phyloP scores from a whole-genome alignment of 768 basidiomycete species.

The Phylloporus sp. region DNA sequence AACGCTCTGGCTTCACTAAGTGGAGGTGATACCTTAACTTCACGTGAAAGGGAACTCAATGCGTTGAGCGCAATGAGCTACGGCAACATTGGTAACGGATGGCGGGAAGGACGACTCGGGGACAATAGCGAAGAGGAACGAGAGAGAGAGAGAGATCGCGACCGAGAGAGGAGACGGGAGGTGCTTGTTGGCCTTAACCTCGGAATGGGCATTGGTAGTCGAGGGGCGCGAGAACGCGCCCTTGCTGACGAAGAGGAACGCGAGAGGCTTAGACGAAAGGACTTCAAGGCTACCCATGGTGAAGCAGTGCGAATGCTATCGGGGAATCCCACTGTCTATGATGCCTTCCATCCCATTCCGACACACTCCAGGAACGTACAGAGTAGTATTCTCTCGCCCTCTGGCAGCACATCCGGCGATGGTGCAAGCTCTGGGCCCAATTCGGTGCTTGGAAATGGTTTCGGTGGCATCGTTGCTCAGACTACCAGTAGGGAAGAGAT shows the following conservation, averaged over 20 bases:
- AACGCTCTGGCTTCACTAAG: conserved; percentile 24
- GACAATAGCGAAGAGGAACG: conserved; percentile 35
- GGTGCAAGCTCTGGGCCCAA: conserved; percentile 11
- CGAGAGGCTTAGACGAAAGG: conserved; percentile 53
- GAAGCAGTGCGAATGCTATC: conserved; percentile 37
- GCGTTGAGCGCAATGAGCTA: conserved; percentile 49
- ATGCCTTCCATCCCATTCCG: conserved; percentile 72
- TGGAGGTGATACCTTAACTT: conserved; percentile 28
- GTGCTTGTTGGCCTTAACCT: conserved; percentile 40
- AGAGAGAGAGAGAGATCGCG: conserved; percentile 48
- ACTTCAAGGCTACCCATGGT: conserved; percentile 39
- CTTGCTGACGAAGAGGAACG: conserved; percentile 58
- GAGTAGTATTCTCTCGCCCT: conserved; percentile 19
- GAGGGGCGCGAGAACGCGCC: conserved; percentile 60
- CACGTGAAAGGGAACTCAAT: conserved; percentile 46
- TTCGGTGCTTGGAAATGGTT: conserved; percentile 23
- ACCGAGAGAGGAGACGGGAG: conserved; percentile 39
- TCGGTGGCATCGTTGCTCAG: conserved; percentile 25
- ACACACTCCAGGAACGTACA: conserved; percentile 25
- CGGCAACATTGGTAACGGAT: conserved; percentile 27
- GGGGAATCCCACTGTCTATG: conserved; percentile 53
- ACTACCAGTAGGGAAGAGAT: conserved; percentile 24
- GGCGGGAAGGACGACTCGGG: conserved; percentile 35
- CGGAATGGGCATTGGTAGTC: conserved; percentile 27
- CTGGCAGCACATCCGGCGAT: conserved; percentile 18